Percentiles rank a stretch among this genome's conserved stretches.
phyloP scores from a whole-genome alignment of 306 rosid genomes.

The Spatholobus suberectus region DNA sequence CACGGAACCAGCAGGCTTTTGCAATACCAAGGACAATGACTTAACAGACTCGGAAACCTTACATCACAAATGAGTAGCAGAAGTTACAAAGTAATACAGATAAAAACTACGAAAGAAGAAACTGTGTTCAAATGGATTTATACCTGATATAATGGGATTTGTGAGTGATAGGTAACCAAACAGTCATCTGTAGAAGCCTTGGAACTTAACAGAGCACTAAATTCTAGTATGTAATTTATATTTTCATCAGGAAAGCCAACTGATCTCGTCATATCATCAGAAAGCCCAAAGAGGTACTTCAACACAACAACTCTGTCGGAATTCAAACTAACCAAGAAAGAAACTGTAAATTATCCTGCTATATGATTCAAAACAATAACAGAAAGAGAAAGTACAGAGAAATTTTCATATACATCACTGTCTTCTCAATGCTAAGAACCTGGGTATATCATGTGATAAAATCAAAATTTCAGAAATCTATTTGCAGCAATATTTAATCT shows the following conservation, averaged over 20 bases:
- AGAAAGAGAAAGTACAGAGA: not conserved
- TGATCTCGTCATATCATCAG: slow-evolving; percentile 59
- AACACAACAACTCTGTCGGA: slow-evolving; percentile 69
- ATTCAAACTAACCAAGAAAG: slow-evolving; percentile 69
- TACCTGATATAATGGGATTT: slow-evolving; percentile 69
- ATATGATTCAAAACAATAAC: slow-evolving; percentile 27
- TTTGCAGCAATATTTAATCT: not conserved
- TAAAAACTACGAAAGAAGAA: slow-evolving; percentile 15
- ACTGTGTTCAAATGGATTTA: slow-evolving; percentile 25
- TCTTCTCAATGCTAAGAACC: slow-evolving; percentile 23
- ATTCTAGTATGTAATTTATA: slow-evolving; percentile 62
- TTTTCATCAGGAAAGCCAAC: slow-evolving; percentile 70
- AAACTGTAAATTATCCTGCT: slow-evolving; percentile 50
- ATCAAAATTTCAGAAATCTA: not conserved
- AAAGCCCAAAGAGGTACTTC: slow-evolving; percentile 84
- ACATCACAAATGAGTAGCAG: slow-evolving; percentile 44
- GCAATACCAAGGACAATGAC: slow-evolving; percentile 70
- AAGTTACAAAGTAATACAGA: slow-evolving; percentile 36
- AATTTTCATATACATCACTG: not conserved
- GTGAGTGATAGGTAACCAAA: slow-evolving; percentile 56
- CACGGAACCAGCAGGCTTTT: slow-evolving; percentile 61
- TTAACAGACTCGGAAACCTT: slow-evolving; percentile 72
- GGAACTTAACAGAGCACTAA: slow-evolving; percentile 63
- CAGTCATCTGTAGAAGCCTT: slow-evolving; percentile 55
- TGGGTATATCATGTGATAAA: slow-evolving; percentile 5